Percentiles rank a stretch among this genome's conserved stretches.
Conservation (phyloP, 2,329 filamentous ascomycete genomes). For the Amauroascus verrucosus region DNA sequence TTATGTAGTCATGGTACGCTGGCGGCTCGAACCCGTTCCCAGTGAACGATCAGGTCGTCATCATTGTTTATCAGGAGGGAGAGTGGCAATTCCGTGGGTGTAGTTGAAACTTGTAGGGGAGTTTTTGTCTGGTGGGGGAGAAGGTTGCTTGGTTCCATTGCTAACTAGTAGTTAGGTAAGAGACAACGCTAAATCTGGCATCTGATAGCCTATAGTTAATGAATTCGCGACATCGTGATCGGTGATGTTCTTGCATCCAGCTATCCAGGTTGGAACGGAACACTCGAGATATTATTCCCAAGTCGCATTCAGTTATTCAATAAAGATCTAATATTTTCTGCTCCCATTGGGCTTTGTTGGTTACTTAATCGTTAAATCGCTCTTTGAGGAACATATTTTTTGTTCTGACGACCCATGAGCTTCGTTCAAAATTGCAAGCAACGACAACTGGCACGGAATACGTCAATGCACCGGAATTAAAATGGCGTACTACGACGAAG, state of each 20-base stretch:
- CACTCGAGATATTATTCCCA: too few relatives aligned
- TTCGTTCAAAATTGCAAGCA: neutral
- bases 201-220: too few relatives aligned
- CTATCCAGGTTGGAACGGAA: too few relatives aligned
- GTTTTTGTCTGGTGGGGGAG: neutral
- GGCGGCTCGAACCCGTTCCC: neutral
- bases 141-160: neutral
- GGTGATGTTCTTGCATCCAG: too few relatives aligned
- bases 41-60: neutral
- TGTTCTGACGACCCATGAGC: neutral
- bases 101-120: neutral
- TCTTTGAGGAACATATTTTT: too few relatives aligned
- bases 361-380: too few relatives aligned
- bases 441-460: neutral
- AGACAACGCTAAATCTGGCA: too few relatives aligned
- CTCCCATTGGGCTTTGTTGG: neutral
- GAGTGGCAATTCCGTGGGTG: neutral
- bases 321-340: neutral
- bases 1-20: neutral
- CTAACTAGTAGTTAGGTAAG: too few relatives aligned
- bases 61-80: neutral
- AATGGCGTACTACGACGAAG: slow-evolving; percentile 35
- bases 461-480: neutral
- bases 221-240: too few relatives aligned
- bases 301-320: neutral